Evolutionary conservation across 345 rosid species (phyloP).

Genomic region (Euphorbia tirucalli): DNA sequence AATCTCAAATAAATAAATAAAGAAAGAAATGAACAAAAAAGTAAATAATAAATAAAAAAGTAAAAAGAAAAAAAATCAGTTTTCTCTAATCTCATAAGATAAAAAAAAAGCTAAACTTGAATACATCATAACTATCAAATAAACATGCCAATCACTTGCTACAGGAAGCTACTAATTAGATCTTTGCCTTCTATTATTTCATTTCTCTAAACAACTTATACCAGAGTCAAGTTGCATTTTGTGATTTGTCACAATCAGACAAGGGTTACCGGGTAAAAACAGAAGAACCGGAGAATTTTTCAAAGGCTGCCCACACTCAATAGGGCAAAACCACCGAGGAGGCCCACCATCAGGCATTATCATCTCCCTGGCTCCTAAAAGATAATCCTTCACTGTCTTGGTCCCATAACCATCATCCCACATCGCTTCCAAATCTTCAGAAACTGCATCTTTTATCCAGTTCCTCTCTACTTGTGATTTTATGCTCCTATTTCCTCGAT

Average conservation of each 20-base stretch:
- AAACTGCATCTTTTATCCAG: conserved; percentile 29
- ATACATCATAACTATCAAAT: not conserved
- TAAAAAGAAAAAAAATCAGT: conserved; percentile 6
- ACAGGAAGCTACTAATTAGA: not conserved
- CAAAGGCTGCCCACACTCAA: conserved; percentile 66
- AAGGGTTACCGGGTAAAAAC: conserved; percentile 68
- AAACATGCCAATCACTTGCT: not conserved
- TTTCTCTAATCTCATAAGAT: not conserved
- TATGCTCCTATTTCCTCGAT: conserved; percentile 35
- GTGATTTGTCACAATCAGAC: not conserved
- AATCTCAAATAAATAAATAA: not conserved
- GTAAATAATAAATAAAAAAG: too few relatives aligned
- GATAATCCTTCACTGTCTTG: conserved; percentile 57
- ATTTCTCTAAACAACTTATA: not conserved
- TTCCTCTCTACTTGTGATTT: conserved; percentile 26
- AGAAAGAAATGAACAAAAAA: too few relatives aligned
- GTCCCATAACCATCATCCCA: conserved; percentile 94
- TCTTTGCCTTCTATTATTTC: not conserved
- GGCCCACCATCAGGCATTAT: conserved; percentile 71
- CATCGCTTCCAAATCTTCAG: conserved; percentile 45
- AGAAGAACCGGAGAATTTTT: conserved; percentile 66
- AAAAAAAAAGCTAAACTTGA: not conserved
- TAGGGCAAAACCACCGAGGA: conserved; percentile 88
- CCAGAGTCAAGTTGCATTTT: not conserved
- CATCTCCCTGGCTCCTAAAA: conserved; percentile 52